Base-by-base conservation (phyloP, 208 protist species). In the Acanthamoeba triangularis region DNA sequence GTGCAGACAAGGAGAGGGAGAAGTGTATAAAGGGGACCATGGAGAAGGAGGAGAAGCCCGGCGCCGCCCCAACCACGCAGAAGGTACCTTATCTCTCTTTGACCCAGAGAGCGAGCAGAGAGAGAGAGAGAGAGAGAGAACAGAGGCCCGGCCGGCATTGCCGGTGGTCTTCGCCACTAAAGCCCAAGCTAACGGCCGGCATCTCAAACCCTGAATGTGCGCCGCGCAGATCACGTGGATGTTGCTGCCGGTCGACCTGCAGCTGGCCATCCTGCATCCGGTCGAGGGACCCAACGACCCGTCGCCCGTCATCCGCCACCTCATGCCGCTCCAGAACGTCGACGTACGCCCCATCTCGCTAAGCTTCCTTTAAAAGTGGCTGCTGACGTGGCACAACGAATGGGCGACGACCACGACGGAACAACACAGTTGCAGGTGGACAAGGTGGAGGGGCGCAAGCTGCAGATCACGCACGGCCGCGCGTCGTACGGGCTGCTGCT, bases 221-320 rank as follows among this genome's bases (percentile, higher is more conserved):
- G 52, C 11, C 11, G 16, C 25, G 8, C 72, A 41, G 72, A 82
- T 82, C 30, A 41, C 72, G 72, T 82, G 72, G 72, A 10, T 52
- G 30, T 4, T 82, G 72, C 72, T 82, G n/a, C 37, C 72, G 37
- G 72, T 82, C 10, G 72, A 82, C 72, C 72, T 82, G n/a, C 72
- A 82, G 41, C 72, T 82, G 37, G 72, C 72, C n/a, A 82, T 82
- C 72, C 72, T 82, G n/a, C 72, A 82, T 25, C 72, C 72, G 72
- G 72, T 44, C 16, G 72, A 82, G 7, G 72, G 72, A 10, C 72
- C 72, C 7, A 44, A 41, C 41, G 72, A 82, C 72, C 72, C 72
- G n/a, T 5, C n/a, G 41, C 72, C 72, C 35, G 37, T 82, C 72
- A 82, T 82, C 25, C 30, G 72, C 37, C 72, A 82, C 41, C 33